Evolutionary conservation across 495 filamentous ascomycete species (phyloP), one percentile per base, ranked within the genome.

Genomic region (Penicillium waksmanii): DNA sequence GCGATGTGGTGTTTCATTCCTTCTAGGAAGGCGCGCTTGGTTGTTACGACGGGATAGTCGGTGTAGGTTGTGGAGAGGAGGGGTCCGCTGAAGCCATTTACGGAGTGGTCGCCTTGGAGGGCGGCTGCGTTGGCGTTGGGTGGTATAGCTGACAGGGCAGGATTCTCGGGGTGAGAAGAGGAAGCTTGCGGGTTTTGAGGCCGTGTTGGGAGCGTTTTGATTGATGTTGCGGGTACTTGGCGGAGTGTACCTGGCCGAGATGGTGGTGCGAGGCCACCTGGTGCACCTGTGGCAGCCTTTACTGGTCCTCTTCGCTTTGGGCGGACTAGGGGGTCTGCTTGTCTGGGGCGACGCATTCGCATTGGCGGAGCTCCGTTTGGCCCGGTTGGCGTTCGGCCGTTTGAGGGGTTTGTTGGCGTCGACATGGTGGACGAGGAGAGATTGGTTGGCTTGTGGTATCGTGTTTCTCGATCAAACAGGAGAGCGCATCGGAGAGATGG

Each of bases 1-100:
- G 94, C 92, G 56, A 97, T 83, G 68, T 98, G 96, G 64, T 93
- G 84, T 51, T 95, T 89, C 31, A 96, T 69, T 5, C 89, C 91
- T 61, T 96, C 88, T 60, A 90, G 80, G 35, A 98, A 67, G 8
- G 86, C 85, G 61, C 86, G 83, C 71, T 95, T 96, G 9, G 93
- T 94, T 8, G 89, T 89, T 21, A 89, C 82, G 17, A 98, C 71
- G 8, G 90, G 89, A 63, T 85, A 90, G 35, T 93, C 90, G 7
- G 74, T 62, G 59, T 80, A 85, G 7, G 64, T 73, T 17, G 74
- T 69, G 1, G 77, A 82, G 11, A 85, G 74, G 3, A 82, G 68
- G 36, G 82, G 77, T 3, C 82, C 77, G 34, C 83, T 85, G 76
- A 89, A 92, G 17, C 87, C 88, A 53, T 84, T 85, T 13, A 71